These are phyloP conservation scores for Groenewaldozyma auringiensis DNA, from an alignment of 1,139 yeast genomes.

Conservation along the genomic window DNA sequence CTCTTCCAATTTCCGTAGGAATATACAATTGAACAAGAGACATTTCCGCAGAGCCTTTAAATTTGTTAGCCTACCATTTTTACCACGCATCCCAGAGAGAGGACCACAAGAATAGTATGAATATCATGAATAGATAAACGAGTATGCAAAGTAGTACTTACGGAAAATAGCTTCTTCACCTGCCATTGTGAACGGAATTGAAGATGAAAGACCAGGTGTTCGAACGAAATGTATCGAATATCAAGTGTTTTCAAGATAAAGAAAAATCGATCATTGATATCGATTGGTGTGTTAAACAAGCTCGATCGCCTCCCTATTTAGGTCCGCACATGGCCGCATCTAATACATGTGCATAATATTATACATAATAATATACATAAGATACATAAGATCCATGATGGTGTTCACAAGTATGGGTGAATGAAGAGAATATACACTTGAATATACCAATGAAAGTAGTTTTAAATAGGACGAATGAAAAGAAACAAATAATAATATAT, in stretches of 20 bases:
- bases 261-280: not conserved
- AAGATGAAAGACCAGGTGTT: not conserved
- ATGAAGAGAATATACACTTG: too few relatives aligned
- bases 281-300: not conserved
- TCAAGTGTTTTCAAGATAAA: not conserved
- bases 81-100: not conserved
- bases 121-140: not conserved
- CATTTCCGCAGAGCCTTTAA: constrained; percentile 86
- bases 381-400: too few relatives aligned
- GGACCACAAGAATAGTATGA: too few relatives aligned
- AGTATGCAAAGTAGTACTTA: too few relatives aligned
- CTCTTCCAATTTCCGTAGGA: constrained; percentile 86
- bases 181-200: constrained; percentile 2
- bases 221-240: not conserved
- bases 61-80: constrained; percentile 4
- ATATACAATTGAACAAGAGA: constrained; percentile 83
- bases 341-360: too few relatives aligned
- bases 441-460: too few relatives aligned
- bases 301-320: too few relatives aligned
- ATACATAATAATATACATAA: too few relatives aligned
- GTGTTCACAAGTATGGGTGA: too few relatives aligned
- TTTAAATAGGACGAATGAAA: too few relatives aligned
- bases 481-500: too few relatives aligned
- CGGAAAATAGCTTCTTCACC: constrained; percentile 20
- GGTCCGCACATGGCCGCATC: too few relatives aligned